phyloP scores from a whole-genome alignment of 768 basidiomycete genomes.

The Phaeolepiota aurea region DNA sequence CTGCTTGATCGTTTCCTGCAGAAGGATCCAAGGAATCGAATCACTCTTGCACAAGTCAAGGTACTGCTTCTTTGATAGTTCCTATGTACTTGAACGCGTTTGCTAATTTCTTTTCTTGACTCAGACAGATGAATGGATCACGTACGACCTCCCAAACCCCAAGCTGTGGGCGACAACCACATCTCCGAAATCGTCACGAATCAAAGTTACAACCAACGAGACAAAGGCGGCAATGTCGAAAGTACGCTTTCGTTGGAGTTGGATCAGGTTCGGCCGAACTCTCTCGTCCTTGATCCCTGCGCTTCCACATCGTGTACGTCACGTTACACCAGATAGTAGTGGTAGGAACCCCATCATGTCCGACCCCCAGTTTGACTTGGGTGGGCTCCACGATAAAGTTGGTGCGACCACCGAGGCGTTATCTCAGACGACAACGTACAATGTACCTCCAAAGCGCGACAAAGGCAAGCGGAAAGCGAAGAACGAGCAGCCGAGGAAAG shows the following conservation, averaged over 20 bases:
- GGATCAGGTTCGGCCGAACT: conserved; percentile 35
- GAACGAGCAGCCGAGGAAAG: not conserved
- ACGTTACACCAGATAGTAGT: not conserved
- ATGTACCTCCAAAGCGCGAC: conserved; percentile 4
- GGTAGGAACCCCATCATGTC: conserved; percentile 13
- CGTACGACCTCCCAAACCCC: conserved; percentile 57
- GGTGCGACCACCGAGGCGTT: not conserved
- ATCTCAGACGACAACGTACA: not conserved
- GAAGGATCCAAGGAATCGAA: conserved; percentile 69
- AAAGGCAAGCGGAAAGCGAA: conserved; percentile 20
- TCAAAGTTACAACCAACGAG: conserved; percentile 66
- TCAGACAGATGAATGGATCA: conserved; percentile 59
- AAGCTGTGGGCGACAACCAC: conserved; percentile 57
- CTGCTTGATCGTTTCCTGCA: conserved; percentile 72
- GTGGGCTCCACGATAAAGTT: conserved; percentile 6
- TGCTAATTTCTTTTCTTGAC: conserved; percentile 7
- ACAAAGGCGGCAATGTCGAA: conserved; percentile 64
- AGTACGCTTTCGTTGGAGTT: conserved; percentile 56
- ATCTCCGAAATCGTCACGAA: conserved; percentile 22
- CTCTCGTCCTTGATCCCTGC: conserved; percentile 27
- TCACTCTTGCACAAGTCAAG: conserved; percentile 79
- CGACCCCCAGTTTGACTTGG: conserved; percentile 12
- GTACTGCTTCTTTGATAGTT: conserved; percentile 23
- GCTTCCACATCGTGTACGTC: not conserved
- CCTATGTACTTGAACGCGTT: conserved; percentile 6